Base-by-base conservation (phyloP, 352 stramenopile species). In the Phytophthora tentaculata region DNA sequence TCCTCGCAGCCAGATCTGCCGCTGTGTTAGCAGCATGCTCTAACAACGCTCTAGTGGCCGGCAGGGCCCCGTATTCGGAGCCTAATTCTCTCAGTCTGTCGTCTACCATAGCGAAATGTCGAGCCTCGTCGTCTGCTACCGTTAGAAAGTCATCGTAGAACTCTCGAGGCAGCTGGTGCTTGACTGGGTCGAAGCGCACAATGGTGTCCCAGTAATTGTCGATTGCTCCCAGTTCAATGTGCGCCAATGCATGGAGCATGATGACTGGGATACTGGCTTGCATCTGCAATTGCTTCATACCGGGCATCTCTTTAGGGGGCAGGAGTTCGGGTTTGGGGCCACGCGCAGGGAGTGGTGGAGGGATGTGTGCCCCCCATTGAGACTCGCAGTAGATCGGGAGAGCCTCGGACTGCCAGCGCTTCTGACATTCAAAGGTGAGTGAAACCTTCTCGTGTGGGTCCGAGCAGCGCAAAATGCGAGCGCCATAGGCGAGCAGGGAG, bases 141-240 rank as follows among this genome's bases (percentile, higher is more conserved):
- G 63, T 74, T 10, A 94, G 55, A 23, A 94, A 94, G 35, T 96
- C 88, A 37, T 84, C 65, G 54, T 93, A 96, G 58, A 93, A 96
- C 6, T 58, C 81, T 20, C 61, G 66, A 2, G 88, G 73, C 17
- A 94, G 52, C 7, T 77, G 35, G 48, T 90, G 80, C 23, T 28
- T 44, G 0, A 58, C 37, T 8, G 86, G 88, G 54, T 94, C 80
- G 52, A 94, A 96, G 28, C 88, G 88, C 51, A 92, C 84, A 51
- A 96, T 57, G 28, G 88, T 96, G 66, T 96, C 88, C 88, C 86
- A 94, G 66, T 96, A 96, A 57, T 96, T 96, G 67, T 96, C 88
- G 57, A 96, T 89, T 2, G 88, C 88, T 17, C 88, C 88, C 43
- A 96, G 77, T 60, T 96, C 88, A 64, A 96, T 96, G 72, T 96